Base-by-base conservation (phyloP, 2,329 filamentous ascomycete species). In the Huntiella omanensis region DNA sequence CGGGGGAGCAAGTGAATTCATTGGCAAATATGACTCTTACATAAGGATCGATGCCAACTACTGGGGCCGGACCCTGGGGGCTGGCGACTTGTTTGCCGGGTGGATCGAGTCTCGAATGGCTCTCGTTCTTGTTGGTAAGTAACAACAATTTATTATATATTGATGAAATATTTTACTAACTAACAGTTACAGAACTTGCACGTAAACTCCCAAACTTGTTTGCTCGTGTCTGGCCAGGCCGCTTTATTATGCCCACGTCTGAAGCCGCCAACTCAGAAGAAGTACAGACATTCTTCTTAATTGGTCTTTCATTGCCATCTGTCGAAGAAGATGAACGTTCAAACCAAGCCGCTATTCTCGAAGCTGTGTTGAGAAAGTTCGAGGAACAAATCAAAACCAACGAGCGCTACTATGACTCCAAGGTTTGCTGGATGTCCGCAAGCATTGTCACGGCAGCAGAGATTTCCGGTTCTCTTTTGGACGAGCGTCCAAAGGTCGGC, bases 71-170 rank as follows among this genome's bases (percentile, higher is more conserved):
- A 73, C 73, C 2, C 59, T 66, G 1, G 59, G 65, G 1, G 72
- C 68, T 46, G 71, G 73, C 1, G 69, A 67, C 15, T 61, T 64
- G 10, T 67, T 78, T 41, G 60, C 80, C 0, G 72, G 73, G 8
- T 80, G 76, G 76, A 57, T 81, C 2, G 76, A 80, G 53, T 77
- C 73, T 5, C 66, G 71, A 46, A 75, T 69, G 46, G 64, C 74
- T 2, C 60, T 64, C 49, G 59, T 81, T 33, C 64, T 80, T 15
- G 68, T 73, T 50, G 71, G 72, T 74, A 60, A 28, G 22, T 28
- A 28, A 10, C 22, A 28, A 28, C 22, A 28, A 28, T 10, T 7
- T 7, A 28, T 7, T 28, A 1, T 3, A 7, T 28, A 28, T 10
- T 10, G 6, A 8, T 7, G 22, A 22, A 33, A 13, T 5, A 4